Percentiles rank a stretch among this genome's conserved stretches.
phyloP scores from a whole-genome alignment of 805 yeast genomes.

The Ogataea populi-albae region DNA sequence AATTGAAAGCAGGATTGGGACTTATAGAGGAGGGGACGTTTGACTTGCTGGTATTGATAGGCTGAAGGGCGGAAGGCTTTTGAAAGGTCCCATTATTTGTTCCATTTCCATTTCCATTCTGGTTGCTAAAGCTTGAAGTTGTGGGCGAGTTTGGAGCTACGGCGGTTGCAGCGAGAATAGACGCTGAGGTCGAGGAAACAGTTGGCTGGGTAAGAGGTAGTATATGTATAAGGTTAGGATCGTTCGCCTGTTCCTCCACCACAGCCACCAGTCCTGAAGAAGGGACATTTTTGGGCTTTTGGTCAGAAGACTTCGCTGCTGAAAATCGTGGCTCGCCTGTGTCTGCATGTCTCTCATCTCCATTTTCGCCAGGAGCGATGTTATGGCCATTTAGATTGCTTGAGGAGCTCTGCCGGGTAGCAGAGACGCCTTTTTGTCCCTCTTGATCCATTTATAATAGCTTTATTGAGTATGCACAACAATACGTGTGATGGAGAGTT shows the following conservation, averaged over 20 bases:
- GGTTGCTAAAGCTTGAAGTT: slow-evolving; percentile 1
- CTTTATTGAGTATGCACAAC: no score
- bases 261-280: slow-evolving; percentile 26
- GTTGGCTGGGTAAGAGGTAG: slow-evolving; percentile 15
- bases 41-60: slow-evolving; percentile 1
- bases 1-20: slow-evolving; percentile 1
- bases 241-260: slow-evolving; percentile 28
- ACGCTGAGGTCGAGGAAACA: slow-evolving; percentile 5
- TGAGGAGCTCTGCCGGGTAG: no score
- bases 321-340: not conserved
- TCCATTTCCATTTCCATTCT: not conserved
- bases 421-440: no score
- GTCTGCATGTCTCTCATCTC: no score
- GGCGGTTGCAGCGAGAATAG: not conserved
- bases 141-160: slow-evolving; percentile 1
- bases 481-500: no score
- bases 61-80: not conserved
- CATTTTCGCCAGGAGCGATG: no score
- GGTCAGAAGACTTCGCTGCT: slow-evolving; percentile 5
- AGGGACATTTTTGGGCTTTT: slow-evolving; percentile 13
- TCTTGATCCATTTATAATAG: no score
- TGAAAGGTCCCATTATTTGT: not conserved
- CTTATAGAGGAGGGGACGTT: not conserved
- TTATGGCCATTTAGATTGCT: no score
- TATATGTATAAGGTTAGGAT: slow-evolving; percentile 21